Conservation (phyloP, 441 rosid genomes). For the Adansonia grandidieri region DNA sequence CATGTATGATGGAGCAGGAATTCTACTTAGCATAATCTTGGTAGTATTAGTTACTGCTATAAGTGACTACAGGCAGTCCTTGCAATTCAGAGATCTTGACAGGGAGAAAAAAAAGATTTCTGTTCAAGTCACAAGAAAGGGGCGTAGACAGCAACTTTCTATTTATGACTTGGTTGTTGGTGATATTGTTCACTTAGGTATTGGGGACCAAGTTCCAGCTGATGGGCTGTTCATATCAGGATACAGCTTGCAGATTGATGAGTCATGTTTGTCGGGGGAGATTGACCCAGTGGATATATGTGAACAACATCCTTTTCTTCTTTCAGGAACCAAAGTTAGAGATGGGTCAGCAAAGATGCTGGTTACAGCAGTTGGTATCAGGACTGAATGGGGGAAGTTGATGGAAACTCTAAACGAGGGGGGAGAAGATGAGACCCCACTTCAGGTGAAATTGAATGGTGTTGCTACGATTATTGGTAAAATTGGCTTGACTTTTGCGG, state of each 20-base stretch:
- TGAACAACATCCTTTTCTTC: constrained; percentile 47
- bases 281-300: constrained; percentile 46
- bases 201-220: constrained; percentile 58
- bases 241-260: constrained; percentile 52
- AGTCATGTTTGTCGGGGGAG: constrained; percentile 54
- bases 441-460: constrained; percentile 58
- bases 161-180: constrained; percentile 58
- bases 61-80: constrained; percentile 58
- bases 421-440: constrained; percentile 58
- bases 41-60: constrained; percentile 60
- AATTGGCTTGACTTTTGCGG: constrained; percentile 49
- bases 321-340: constrained; percentile 53
- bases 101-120: constrained; percentile 53
- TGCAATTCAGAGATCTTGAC: constrained; percentile 57
- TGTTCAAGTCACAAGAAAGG: constrained; percentile 53
- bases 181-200: constrained; percentile 50
- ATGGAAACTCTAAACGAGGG: constrained; percentile 52
- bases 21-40: constrained; percentile 52
- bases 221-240: constrained; percentile 54
- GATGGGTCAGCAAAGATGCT: constrained; percentile 58
- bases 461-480: constrained; percentile 58
- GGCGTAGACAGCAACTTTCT: constrained; percentile 46
- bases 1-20: constrained; percentile 55
- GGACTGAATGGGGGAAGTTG: constrained; percentile 59
- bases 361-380: constrained; percentile 56